Evolutionary conservation across 2,329 filamentous ascomycete genomes (phyloP).

Genomic region (Xylaria sp.): DNA sequence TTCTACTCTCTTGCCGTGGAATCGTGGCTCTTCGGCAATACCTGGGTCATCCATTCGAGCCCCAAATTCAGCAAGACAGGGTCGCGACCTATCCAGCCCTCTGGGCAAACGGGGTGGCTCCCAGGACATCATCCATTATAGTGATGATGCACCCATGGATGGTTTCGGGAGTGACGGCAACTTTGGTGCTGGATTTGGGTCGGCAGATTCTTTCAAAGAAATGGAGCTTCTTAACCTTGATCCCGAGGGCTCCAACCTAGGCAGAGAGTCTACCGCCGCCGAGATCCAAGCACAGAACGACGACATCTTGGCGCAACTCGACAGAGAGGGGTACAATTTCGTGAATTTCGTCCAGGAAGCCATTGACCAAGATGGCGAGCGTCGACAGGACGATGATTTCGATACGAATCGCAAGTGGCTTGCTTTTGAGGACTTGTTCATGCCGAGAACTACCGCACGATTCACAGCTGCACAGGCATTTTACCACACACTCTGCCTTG

Average conservation of each 20-base stretch:
- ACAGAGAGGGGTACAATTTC: slow-evolving; percentile 54
- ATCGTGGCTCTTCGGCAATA: slow-evolving; percentile 52
- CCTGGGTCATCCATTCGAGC: slow-evolving; percentile 55
- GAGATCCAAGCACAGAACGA: slow-evolving; percentile 32
- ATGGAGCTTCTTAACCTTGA: slow-evolving; percentile 25
- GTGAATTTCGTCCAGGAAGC: slow-evolving; percentile 49
- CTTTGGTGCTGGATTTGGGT: slow-evolving; percentile 38
- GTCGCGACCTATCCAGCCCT: slow-evolving; percentile 49
- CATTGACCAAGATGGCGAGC: slow-evolving; percentile 41
- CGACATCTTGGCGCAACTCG: slow-evolving; percentile 41
- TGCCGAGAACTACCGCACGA: slow-evolving; percentile 57
- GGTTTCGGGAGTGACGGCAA: slow-evolving; percentile 46
- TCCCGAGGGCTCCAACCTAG: background rate
- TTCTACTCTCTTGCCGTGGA: slow-evolving; percentile 58
- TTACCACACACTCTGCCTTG: slow-evolving; percentile 74
- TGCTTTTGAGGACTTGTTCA: slow-evolving; percentile 72
- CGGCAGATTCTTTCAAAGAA: slow-evolving; percentile 42
- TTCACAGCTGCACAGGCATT: slow-evolving; percentile 76
- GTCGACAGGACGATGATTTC: slow-evolving; percentile 39
- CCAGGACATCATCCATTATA: slow-evolving; percentile 54
- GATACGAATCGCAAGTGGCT: slow-evolving; percentile 53
- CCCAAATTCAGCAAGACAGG: slow-evolving; percentile 47
- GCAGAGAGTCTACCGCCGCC: slow-evolving; percentile 18
- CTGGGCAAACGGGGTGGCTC: slow-evolving; percentile 45
- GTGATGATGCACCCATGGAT: slow-evolving; percentile 47